Conservation (phyloP, 257 asterid species). For the Penstemon davidsonii region DNA sequence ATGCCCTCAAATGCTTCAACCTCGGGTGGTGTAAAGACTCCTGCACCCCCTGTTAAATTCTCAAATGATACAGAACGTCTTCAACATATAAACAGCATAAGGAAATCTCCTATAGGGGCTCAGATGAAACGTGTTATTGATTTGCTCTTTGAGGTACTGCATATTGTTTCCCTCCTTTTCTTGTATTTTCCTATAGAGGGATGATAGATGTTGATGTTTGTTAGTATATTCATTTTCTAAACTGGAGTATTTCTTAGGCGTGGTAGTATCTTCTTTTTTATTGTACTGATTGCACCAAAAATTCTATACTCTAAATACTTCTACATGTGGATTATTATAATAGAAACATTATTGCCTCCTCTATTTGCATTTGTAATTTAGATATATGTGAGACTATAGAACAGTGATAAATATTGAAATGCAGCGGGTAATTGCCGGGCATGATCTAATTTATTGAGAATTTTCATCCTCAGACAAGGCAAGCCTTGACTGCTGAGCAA, state of each 20-base stretch:
- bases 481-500: slow-evolving; percentile 70
- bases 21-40: slow-evolving; percentile 43
- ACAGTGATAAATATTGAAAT: background rate
- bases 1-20: slow-evolving; percentile 32
- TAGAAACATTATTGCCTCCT: background rate
- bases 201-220: background rate
- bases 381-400: background rate
- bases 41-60: slow-evolving; percentile 61
- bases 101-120: slow-evolving; percentile 89
- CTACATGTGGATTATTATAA: too few species aligned
- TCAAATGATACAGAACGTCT: slow-evolving; percentile 80
- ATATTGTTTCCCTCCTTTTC: background rate
- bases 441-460: slow-evolving; percentile 17
- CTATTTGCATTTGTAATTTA: background rate
- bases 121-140: slow-evolving; percentile 86
- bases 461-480: slow-evolving; percentile 57
- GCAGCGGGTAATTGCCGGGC: background rate
- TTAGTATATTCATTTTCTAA: too few species aligned
- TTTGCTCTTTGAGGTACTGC: slow-evolving; percentile 67
- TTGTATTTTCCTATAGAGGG: slow-evolving; percentile 9
- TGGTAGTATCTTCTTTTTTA: too few species aligned
- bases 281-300: too few species aligned
- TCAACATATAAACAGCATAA: slow-evolving; percentile 77
- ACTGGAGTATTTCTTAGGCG: too few species aligned
- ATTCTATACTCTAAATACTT: too few species aligned